Base-by-base conservation (phyloP, 2,329 filamentous ascomycete species). In the Penicillium griseofulvum region DNA sequence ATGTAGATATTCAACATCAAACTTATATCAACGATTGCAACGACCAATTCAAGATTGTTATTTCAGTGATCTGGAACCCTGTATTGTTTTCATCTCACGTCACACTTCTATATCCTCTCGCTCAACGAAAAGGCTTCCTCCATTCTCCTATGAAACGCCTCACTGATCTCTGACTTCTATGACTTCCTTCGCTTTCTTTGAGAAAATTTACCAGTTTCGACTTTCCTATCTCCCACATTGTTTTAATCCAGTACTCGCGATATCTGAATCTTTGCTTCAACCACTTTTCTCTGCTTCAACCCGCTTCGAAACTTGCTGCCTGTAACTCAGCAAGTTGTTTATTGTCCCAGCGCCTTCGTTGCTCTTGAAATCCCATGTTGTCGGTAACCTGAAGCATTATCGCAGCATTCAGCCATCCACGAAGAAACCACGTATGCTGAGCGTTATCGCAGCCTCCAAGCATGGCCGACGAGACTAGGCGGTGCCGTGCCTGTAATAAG, bases 1-100 rank as follows among this genome's bases (percentile, higher is more conserved):
- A 61, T 61, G 58, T 62, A 37, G 61, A 33, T 14, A 22, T 10
- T 2, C 4, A 42, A 10, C 3, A 19, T 36, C 29, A 8, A 22
- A 11, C 4, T 31, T 11, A 16, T 46, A 46, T 19, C 33, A 26
- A 45, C 7, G 33, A 9, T 16, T 44, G 28, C 11, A 5, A 22
- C 8, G 11, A 16, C 37, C 11, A 7, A 7, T 24, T 16, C 7
- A 8, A 16, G 16, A 5, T 2, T 22, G 12, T 5, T n/a, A 2
- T 39, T 24, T 41, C 2, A 22, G 34, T 16, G 19, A 6, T 6
- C 2, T 24, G 16, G 2, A 24, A 14, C 2, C 2, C 2, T 4
- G 14, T 24, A 6, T 24, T 41, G 12, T 22, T 41, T 16, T 41
- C 19, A 9, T 41, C 6, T 9, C 31, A 14, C 31, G 16, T 31